Conservation (phyloP, 2,329 filamentous ascomycete genomes). For the Colletotrichum sp. region DNA sequence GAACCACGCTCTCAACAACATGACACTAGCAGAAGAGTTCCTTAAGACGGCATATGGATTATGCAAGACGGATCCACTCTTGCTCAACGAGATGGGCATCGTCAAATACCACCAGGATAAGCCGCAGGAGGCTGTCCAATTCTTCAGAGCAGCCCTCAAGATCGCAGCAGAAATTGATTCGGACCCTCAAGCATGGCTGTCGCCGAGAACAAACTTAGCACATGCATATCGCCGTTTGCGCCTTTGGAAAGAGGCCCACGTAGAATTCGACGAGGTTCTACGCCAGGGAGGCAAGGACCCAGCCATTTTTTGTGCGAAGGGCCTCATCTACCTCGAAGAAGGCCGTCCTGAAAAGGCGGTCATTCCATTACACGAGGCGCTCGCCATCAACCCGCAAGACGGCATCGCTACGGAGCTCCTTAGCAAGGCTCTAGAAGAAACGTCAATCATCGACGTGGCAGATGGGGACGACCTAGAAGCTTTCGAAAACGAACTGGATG, state of each 20-base stretch:
- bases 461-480: slow-evolving; percentile 50
- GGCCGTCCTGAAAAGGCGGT: slow-evolving; percentile 78
- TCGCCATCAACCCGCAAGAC: slow-evolving; percentile 80
- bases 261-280: slow-evolving; percentile 86
- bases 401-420: slow-evolving; percentile 81
- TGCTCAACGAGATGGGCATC: slow-evolving; percentile 94
- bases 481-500: slow-evolving; percentile 58
- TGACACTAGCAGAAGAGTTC: slow-evolving; percentile 92
- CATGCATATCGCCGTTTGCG: slow-evolving; percentile 82
- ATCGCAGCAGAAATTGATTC: slow-evolving; percentile 83
- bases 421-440: slow-evolving; percentile 72
- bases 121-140: slow-evolving; percentile 73
- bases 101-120: slow-evolving; percentile 93
- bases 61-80: slow-evolving; percentile 83
- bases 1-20: slow-evolving; percentile 93
- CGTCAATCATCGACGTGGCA: slow-evolving; percentile 50
- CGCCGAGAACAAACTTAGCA: slow-evolving; percentile 85
- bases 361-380: slow-evolving; percentile 81
- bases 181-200: slow-evolving; percentile 81
- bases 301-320: slow-evolving; percentile 81
- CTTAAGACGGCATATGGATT: slow-evolving; percentile 85
- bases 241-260: slow-evolving; percentile 73
- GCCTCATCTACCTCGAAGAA: slow-evolving; percentile 81
- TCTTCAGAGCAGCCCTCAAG: slow-evolving; percentile 79
- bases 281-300: slow-evolving; percentile 81